Percentiles rank a stretch among this genome's conserved stretches.
Evolutionary conservation across 2,329 filamentous ascomycete species (phyloP).

Genomic region (Hypomyces rosellus): DNA sequence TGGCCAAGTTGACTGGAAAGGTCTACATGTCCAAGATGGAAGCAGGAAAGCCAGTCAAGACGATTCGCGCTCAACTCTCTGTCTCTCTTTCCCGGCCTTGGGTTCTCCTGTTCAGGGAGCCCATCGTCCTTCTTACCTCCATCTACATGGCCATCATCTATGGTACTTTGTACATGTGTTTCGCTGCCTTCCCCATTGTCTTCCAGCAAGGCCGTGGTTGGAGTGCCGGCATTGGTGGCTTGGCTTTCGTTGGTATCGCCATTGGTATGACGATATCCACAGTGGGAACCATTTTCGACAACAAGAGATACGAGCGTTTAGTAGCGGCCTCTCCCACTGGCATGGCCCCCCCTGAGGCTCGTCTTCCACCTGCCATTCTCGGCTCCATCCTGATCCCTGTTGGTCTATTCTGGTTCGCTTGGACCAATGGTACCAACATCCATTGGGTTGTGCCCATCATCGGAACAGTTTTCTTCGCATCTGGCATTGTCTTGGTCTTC

Average conservation of each 20-base stretch:
- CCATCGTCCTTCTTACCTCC: constrained; percentile 57
- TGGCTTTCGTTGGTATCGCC: constrained; percentile 58
- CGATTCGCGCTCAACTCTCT: constrained; percentile 44
- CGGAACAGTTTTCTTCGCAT: constrained; percentile 43
- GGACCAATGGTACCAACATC: constrained; percentile 51
- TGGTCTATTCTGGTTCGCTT: constrained; percentile 60
- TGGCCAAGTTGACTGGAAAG: constrained; percentile 48
- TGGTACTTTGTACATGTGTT: constrained; percentile 49
- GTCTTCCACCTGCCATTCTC: constrained; percentile 54
- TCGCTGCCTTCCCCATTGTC: constrained; percentile 53
- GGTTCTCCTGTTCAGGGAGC: constrained; percentile 59
- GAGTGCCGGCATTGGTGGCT: constrained; percentile 50
- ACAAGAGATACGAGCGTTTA: constrained; percentile 44
- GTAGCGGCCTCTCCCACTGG: constrained; percentile 44
- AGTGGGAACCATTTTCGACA: constrained; percentile 44
- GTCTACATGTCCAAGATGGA: constrained; percentile 47
- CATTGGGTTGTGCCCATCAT: constrained; percentile 51
- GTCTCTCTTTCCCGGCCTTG: constrained; percentile 56
- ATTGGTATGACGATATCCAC: constrained; percentile 57
- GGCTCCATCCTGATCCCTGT: constrained; percentile 53
- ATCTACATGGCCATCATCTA: constrained; percentile 59
- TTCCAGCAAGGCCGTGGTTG: constrained; percentile 54
- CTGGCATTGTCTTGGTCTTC: constrained; percentile 58
- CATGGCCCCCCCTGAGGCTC: constrained; percentile 56
- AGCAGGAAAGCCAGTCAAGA: constrained; percentile 34